Conservation (phyloP, 176 grass and related monocot species). For the Leersia perrieri region DNA sequence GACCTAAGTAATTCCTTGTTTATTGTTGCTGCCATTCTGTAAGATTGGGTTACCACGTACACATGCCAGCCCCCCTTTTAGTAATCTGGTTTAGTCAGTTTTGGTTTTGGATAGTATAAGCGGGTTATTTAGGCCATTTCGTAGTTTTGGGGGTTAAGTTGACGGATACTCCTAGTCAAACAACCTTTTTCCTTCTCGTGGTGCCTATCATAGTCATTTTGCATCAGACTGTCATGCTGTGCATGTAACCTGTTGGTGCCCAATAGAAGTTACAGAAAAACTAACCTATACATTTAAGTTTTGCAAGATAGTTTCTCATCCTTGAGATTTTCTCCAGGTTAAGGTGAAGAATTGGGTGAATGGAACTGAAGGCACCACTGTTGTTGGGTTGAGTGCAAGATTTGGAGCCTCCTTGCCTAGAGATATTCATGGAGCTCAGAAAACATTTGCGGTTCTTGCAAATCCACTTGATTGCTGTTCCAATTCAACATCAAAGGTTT, state of each 20-base stretch:
- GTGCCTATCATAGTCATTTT: background rate
- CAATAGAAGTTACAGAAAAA: background rate
- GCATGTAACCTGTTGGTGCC: background rate
- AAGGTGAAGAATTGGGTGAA: slow-evolving; percentile 90
- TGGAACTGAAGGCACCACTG: slow-evolving; percentile 53
- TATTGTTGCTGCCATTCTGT: background rate
- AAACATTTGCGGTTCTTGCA: slow-evolving; percentile 52
- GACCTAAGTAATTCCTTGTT: background rate
- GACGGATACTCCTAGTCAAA: background rate
- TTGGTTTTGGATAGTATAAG: background rate
- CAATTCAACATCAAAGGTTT: slow-evolving; percentile 70
- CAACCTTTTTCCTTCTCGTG: background rate
- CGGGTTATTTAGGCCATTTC: background rate
- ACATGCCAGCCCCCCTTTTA: background rate
- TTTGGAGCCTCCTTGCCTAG: slow-evolving; percentile 64
- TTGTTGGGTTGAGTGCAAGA: slow-evolving; percentile 78
- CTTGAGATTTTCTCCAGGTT: slow-evolving; percentile 55
- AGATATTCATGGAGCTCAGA: slow-evolving; percentile 54
- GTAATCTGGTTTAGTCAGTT: background rate
- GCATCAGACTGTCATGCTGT: background rate
- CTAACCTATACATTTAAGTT: background rate
- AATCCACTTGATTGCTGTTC: slow-evolving; percentile 79
- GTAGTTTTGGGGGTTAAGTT: background rate
- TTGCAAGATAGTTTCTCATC: background rate
- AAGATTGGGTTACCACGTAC: background rate